Evolutionary conservation across 257 asterid species (phyloP), one percentile per base, ranked within the genome.

Genomic region (Nemophila menziesii): DNA sequence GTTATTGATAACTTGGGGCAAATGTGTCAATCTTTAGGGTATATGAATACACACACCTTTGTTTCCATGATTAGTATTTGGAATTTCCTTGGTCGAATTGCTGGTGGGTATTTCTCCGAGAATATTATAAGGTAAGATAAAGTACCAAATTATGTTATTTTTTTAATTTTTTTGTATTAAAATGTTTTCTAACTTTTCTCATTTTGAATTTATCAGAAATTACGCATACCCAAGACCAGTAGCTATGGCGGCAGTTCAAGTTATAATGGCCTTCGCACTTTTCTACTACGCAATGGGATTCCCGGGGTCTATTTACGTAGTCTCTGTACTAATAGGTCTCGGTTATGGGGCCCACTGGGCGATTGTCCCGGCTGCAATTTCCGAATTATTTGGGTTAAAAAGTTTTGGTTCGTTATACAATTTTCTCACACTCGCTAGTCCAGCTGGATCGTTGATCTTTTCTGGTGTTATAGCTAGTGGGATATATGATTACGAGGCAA

Each of bases 391-490:
- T 39, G 75, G 75, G 37, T 23, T 69, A 42, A 69, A 60, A 56
- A 69, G 72, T 49, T 64, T 64, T 2, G 68, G 75, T 0, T 73
- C 85, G 4, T 34, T 86, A 33, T 86, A 86, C 67, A 82, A 79
- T 68, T 86, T 82, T 57, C 78, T 86, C 16, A 82, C 94, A 2
- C 47, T 82, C 44, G 94, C 94, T 13, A 79, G 77, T 60, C 94
- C 97, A 0, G 83, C 81, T 1, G 94, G 94, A 50, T 82, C 97
- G 2, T 53, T 86, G 43, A 45, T 86, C 37, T 77, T 86, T 60
- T 82, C 93, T 1, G 93, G 94, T 36, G 58, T 82, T 22, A 71
- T 86, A 23, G 94, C 93, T 5, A 82, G 94, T 46, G 75, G 83
- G 60, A 79, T 86, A 46, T 86, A 82, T 33, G 97, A 82, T 55